Conservation (phyloP, 768 basidiomycete species). For the Psilocybe sp. region DNA sequence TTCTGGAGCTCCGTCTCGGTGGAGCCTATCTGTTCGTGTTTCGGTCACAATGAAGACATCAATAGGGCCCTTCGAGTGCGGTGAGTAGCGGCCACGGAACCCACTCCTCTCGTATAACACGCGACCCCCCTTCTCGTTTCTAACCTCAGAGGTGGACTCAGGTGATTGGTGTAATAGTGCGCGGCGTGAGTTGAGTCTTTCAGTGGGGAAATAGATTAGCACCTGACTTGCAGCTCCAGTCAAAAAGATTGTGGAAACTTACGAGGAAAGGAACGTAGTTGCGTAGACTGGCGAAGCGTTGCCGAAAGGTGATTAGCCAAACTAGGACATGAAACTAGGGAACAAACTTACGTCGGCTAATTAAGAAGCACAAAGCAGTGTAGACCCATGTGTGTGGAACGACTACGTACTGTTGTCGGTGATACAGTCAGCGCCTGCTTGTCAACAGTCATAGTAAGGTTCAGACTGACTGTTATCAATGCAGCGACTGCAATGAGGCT, state of each 20-base stretch:
- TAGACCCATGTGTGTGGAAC: slow-evolving; percentile 31
- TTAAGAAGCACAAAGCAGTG: slow-evolving; percentile 29
- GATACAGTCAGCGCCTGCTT: background rate
- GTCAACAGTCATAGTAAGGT: background rate
- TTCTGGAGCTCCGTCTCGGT: slow-evolving; percentile 1
- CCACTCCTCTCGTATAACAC: too few species aligned
- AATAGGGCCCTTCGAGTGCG: too few species aligned
- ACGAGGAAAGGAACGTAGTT: slow-evolving; percentile 32
- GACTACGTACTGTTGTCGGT: slow-evolving; percentile 21
- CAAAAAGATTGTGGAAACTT: slow-evolving; percentile 6
- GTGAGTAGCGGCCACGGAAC: too few species aligned
- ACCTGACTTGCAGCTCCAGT: background rate
- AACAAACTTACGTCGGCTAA: slow-evolving; percentile 25
- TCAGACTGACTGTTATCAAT: slow-evolving; percentile 23
- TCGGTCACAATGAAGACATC: too few species aligned
- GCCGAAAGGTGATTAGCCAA: background rate
- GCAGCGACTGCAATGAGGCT: slow-evolving; percentile 25
- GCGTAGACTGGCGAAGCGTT: slow-evolving; percentile 22
- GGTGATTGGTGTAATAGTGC: slow-evolving; percentile 16
- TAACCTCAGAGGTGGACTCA: too few species aligned
- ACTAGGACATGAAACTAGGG: background rate
- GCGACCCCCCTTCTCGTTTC: too few species aligned
- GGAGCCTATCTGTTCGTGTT: background rate
- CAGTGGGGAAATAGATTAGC: background rate
- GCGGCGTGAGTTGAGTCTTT: slow-evolving; percentile 29